Conservation (phyloP, 2,329 filamentous ascomycete species). For the Hypoxylon sp. region DNA sequence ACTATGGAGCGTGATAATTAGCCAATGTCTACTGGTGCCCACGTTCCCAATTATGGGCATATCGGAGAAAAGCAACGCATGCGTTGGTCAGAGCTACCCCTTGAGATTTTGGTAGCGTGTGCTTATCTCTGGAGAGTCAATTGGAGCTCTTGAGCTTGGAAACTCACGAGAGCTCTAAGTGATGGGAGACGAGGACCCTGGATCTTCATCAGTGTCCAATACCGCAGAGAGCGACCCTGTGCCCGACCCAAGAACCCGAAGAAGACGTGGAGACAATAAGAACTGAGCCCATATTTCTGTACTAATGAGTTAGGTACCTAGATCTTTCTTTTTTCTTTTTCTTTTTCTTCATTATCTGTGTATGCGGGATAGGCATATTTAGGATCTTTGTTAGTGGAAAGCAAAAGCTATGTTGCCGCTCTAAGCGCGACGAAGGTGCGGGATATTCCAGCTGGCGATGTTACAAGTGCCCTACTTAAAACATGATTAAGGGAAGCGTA, state of each 20-base stretch:
- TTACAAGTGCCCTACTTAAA: slow-evolving; percentile 13
- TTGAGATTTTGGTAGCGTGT: slow-evolving; percentile 21
- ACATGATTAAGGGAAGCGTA: slow-evolving; percentile 8
- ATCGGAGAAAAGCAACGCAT: slow-evolving; percentile 36
- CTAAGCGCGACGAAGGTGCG: slow-evolving; percentile 23
- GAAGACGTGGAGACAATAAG: slow-evolving; percentile 26
- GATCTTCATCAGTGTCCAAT: slow-evolving; percentile 23
- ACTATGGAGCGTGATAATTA: slow-evolving; percentile 28
- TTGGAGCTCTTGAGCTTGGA: slow-evolving; percentile 17
- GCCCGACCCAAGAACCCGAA: slow-evolving; percentile 14
- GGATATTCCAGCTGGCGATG: slow-evolving; percentile 5
- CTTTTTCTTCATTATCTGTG: slow-evolving; percentile 4
- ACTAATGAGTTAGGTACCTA: too few species aligned
- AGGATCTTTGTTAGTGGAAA: slow-evolving; percentile 14
- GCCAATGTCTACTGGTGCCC: slow-evolving; percentile 32
- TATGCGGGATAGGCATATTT: slow-evolving; percentile 21
- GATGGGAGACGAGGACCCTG: slow-evolving; percentile 19
- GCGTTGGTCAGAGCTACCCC: slow-evolving; percentile 28
- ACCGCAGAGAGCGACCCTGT: slow-evolving; percentile 8
- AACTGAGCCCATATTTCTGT: slow-evolving; percentile 20
- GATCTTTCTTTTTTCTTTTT: too few species aligned
- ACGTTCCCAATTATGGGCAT: slow-evolving; percentile 28
- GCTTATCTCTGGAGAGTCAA: slow-evolving; percentile 31
- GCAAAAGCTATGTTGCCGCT: slow-evolving; percentile 22
- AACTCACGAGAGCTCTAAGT: slow-evolving; percentile 21